A percentile compares a stretch with the other conserved stretches of the same genome.
phyloP scores from a whole-genome alignment of 805 yeast species.

The Candida sakaeoensis region DNA sequence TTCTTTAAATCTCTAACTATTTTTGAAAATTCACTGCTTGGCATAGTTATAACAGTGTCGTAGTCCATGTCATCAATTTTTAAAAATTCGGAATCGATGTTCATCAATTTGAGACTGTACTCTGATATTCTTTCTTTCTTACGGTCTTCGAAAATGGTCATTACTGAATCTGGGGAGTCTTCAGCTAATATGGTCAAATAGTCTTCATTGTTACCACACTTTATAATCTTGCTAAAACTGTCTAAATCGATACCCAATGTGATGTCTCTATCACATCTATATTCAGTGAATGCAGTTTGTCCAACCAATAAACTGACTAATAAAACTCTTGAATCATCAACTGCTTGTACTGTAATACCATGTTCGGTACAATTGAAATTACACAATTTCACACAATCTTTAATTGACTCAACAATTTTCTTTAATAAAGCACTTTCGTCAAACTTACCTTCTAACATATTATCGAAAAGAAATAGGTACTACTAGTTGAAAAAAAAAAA shows the following conservation, averaged over 20 bases:
- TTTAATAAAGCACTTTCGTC: conserved; percentile 89
- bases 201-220: conserved; percentile 88
- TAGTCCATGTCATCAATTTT: conserved; percentile 92
- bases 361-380: conserved; percentile 95
- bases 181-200: conserved; percentile 86
- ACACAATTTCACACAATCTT: conserved; percentile 91
- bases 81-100: conserved; percentile 91
- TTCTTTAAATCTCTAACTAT: conserved; percentile 84
- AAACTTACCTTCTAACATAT: conserved; percentile 95
- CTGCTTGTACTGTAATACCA: conserved; percentile 95
- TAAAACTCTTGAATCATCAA: conserved; percentile 94
- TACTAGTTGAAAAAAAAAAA: conserved; percentile 1
- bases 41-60: conserved; percentile 82
- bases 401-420: conserved; percentile 88
- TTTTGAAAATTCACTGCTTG: conserved; percentile 83
- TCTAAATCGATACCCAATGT: conserved; percentile 89
- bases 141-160: conserved; percentile 85
- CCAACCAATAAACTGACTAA: conserved; percentile 86
- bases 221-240: conserved; percentile 82
- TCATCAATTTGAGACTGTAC: conserved; percentile 89
- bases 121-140: conserved; percentile 89
- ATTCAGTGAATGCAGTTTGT: conserved; percentile 81
- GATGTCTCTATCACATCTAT: conserved; percentile 91
- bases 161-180: conserved; percentile 75
- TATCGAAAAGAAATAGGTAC: conserved; percentile 3